These are phyloP conservation scores for Eimeria tenella DNA, from an alignment of 169 alveolate species.

Conservation along the genomic window DNA sequence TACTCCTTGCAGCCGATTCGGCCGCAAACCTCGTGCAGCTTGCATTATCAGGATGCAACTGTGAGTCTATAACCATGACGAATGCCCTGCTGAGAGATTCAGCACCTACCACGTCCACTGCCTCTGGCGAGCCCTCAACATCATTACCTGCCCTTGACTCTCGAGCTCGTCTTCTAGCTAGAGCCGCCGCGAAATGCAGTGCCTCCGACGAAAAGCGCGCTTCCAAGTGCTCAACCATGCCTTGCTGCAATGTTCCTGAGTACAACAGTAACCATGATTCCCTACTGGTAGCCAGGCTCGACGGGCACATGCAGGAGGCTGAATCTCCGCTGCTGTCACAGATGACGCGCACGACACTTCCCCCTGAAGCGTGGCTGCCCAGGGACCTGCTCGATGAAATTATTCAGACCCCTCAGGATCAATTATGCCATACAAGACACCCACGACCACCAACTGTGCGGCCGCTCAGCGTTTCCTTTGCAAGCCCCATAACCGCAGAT, in stretches of 20 bases:
- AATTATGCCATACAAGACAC: neutral
- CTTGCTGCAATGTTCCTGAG: no score
- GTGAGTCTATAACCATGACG: neutral
- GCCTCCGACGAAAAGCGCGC: no score
- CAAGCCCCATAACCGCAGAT: neutral
- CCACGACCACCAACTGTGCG: neutral
- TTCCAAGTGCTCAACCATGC: no score
- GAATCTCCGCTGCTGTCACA: no score
- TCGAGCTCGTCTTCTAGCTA: neutral
- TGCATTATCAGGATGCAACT: neutral
- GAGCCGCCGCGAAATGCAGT: no score
- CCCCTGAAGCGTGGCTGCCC: slow-evolving; percentile 6
- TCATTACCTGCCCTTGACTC: neutral
- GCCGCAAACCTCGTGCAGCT: slow-evolving; percentile 9
- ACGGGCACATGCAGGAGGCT: no score
- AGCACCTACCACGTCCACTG: neutral
- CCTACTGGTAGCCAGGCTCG: no score
- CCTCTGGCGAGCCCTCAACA: slow-evolving; percentile 21
- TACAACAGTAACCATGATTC: no score
- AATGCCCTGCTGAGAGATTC: neutral
- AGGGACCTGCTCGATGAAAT: neutral
- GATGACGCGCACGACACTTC: neutral
- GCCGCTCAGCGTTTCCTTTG: slow-evolving; percentile 12
- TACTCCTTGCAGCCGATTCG: neutral
- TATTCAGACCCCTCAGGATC: neutral